Evolutionary conservation across 202 grass and related monocot genomes (phyloP).

Genomic region (Schoenoplectus tabernaemontani): DNA sequence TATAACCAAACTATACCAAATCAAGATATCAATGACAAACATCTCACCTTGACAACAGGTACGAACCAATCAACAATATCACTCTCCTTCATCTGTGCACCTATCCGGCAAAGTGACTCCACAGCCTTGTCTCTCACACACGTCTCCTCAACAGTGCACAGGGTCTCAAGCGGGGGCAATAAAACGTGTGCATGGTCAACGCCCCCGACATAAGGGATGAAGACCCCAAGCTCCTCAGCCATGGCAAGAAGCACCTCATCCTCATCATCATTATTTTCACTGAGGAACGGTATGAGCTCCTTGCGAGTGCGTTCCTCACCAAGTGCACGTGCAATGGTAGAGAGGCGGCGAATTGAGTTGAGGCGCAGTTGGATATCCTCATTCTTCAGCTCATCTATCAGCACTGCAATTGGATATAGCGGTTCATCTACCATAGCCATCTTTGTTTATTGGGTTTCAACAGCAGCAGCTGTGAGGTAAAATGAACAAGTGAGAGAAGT

Average conservation of each 20-base stretch:
- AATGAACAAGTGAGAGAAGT: not conserved
- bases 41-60: constrained; percentile 60
- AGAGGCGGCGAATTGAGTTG: constrained; percentile 91
- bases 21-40: not conserved
- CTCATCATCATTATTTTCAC: constrained; percentile 94
- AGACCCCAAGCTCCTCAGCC: constrained; percentile 95
- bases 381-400: constrained; percentile 96
- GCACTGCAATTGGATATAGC: constrained; percentile 83
- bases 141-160: constrained; percentile 90
- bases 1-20: constrained; percentile 10
- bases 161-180: constrained; percentile 77
- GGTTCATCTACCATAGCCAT: constrained; percentile 87
- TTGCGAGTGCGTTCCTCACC: constrained; percentile 94
- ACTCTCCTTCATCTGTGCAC: constrained; percentile 86
- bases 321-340: constrained; percentile 88
- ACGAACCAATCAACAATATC: constrained; percentile 78
- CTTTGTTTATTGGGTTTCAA: constrained; percentile 16
- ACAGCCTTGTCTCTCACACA: constrained; percentile 96
- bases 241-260: constrained; percentile 98
- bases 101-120: constrained; percentile 81
- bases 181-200: constrained; percentile 81
- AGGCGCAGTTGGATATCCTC: constrained; percentile 94
- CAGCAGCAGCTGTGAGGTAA: constrained; percentile 24
- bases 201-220: constrained; percentile 95
- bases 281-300: constrained; percentile 88